phyloP scores from a whole-genome alignment of 2,329 filamentous ascomycete species.

The Colletotrichum sp. region DNA sequence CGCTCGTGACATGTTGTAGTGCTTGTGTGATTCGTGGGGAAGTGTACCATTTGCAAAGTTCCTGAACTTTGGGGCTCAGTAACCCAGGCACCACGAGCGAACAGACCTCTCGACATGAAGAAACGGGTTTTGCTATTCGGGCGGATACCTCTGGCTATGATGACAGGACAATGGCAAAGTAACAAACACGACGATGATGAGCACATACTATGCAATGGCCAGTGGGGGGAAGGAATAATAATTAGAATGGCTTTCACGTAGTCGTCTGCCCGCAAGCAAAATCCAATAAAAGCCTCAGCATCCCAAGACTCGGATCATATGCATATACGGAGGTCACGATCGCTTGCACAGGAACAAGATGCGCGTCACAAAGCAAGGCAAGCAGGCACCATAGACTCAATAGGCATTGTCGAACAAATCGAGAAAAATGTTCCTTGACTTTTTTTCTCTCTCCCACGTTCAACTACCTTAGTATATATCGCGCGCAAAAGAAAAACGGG shows the following conservation, averaged over 20 bases:
- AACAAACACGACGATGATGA: no score
- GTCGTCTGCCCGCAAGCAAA: background rate
- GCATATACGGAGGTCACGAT: background rate
- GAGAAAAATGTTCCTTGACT: background rate
- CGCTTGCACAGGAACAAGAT: background rate
- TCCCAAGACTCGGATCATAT: background rate
- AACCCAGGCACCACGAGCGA: background rate
- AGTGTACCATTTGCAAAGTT: background rate
- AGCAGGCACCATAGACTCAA: background rate
- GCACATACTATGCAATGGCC: no score
- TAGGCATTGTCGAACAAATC: background rate
- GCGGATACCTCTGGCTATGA: background rate
- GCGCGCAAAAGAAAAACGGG: background rate
- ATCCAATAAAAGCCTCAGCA: background rate
- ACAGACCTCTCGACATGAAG: background rate
- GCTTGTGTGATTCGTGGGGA: background rate
- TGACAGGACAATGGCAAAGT: background rate
- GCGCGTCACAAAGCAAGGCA: background rate
- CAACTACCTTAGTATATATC: background rate
- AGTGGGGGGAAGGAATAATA: no score
- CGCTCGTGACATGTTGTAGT: background rate
- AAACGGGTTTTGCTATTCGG: background rate
- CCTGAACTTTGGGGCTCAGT: background rate
- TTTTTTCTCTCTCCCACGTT: background rate
- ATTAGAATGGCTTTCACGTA: background rate